Percentiles rank a stretch among this genome's conserved stretches.
These are phyloP conservation scores for Halophytophthora batemanensis DNA, from an alignment of 352 stramenopile genomes.

Conservation along the genomic window DNA sequence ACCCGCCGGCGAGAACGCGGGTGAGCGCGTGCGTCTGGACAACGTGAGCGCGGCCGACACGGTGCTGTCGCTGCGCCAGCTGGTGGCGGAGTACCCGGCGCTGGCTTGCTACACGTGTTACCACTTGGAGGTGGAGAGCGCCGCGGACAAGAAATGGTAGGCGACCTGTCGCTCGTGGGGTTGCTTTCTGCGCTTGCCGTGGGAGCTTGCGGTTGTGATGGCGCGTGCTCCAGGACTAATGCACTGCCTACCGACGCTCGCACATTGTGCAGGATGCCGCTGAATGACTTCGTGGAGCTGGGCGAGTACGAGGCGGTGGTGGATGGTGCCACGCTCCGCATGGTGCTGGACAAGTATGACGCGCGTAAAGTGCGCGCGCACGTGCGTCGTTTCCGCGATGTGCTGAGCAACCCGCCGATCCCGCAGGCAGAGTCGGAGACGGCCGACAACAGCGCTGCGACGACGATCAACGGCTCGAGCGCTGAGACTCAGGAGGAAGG, in stretches of 20 bases:
- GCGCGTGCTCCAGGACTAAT: background rate
- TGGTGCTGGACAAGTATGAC: conserved; percentile 88
- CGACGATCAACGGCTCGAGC: conserved; percentile 10
- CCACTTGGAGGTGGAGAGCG: conserved; percentile 57
- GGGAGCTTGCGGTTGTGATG: background rate
- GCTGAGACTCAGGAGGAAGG: conserved; percentile 13
- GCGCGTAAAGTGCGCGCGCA: conserved; percentile 79
- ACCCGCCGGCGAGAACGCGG: conserved; percentile 19
- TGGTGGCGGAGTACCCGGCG: conserved; percentile 78
- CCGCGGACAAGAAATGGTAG: conserved; percentile 28
- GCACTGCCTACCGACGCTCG: background rate
- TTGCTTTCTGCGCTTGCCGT: background rate
- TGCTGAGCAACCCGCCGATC: conserved; percentile 81
- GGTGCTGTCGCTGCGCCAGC: conserved; percentile 77
- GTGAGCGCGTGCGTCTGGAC: conserved; percentile 52
- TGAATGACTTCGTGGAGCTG: conserved; percentile 88
- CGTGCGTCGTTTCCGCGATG: conserved; percentile 80
- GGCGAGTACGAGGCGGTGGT: conserved; percentile 71
- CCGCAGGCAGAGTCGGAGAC: conserved; percentile 38
- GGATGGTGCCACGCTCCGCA: conserved; percentile 65
- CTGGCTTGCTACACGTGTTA: conserved; percentile 87
- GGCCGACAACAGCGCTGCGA: conserved; percentile 3
- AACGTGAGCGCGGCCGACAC: conserved; percentile 73
- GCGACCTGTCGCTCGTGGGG: background rate
- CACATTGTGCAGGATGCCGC: conserved; percentile 27